Evolutionary conservation across 352 stramenopile genomes (phyloP).

Genomic region (Phytophthora agathidicida): DNA sequence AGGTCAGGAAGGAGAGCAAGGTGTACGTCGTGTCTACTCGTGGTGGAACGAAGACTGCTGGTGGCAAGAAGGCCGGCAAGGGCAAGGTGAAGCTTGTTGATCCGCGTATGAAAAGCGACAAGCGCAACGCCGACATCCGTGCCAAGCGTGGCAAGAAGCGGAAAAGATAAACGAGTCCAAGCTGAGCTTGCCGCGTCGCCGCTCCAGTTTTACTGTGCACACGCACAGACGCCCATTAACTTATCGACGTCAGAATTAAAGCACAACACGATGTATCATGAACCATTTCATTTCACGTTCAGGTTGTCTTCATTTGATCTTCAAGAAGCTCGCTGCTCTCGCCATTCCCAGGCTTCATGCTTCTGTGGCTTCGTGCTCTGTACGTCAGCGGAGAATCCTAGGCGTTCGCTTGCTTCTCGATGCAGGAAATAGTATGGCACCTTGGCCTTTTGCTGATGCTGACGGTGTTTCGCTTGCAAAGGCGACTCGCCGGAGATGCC

Average conservation of each 20-base stretch:
- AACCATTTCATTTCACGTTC: slow-evolving; percentile 4
- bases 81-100: slow-evolving; percentile 98
- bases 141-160: slow-evolving; percentile 86
- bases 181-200: slow-evolving; percentile 13
- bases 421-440: slow-evolving; percentile 68
- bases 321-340: slow-evolving; percentile 20
- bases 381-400: slow-evolving; percentile 25
- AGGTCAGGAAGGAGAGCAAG: slow-evolving; percentile 93
- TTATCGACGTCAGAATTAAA: slow-evolving; percentile 50
- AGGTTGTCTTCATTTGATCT: background rate
- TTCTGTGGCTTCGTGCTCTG: slow-evolving; percentile 12
- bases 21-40: slow-evolving; percentile 96
- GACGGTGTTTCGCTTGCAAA: background rate
- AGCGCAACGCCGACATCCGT: slow-evolving; percentile 83
- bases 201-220: slow-evolving; percentile 33
- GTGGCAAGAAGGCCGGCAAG: slow-evolving; percentile 78
- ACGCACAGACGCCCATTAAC: slow-evolving; percentile 44
- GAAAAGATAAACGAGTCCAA: slow-evolving; percentile 67
- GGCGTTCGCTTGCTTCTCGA: slow-evolving; percentile 36
- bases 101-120: slow-evolving; percentile 98
- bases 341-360: slow-evolving; percentile 65
- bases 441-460: slow-evolving; percentile 13
- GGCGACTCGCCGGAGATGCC: background rate
- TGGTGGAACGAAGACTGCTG: slow-evolving; percentile 63
- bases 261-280: slow-evolving; percentile 37